Base-by-base conservation (phyloP, 2,329 filamentous ascomycete genomes). In the Lecanicillium sp. region DNA sequence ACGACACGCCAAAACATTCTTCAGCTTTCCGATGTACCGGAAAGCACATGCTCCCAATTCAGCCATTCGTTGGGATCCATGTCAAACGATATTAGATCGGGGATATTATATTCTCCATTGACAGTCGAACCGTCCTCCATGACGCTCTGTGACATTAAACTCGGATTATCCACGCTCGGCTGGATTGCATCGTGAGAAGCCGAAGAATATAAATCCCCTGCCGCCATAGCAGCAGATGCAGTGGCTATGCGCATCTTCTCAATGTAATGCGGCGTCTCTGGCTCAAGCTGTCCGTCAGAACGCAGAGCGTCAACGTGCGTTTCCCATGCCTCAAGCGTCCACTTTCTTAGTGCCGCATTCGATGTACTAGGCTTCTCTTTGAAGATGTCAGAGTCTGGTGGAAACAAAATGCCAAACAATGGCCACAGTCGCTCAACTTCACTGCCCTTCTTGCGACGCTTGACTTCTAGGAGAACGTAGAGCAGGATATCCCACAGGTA, bases 401-500 rank as follows among this genome's bases (percentile, higher is more conserved):
- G 45, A 28, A 52, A 51, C 4, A 52, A 41, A 7, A 31, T 40
- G 1, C 47, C 54, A 13, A 57, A 48, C 25, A 55, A 37, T 18
- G 44, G 19, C 51, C 56, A 58, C 4, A 44, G 29, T 19, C 40
- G 43, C 16, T 56, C 55, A 9, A 57, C 47, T 17, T 57, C 51
- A 9, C 48, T 42, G 1, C 53, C 50, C 11, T 37, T 50, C 43
- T 47, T 50, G 14, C 50, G 48, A 19, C 49, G 47, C 19, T 51
- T 47, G 20, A 44, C 43, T 34, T 53, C 55, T 33, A 57, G 51
- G 17, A 58, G 53, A 35, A 55, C 51, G 37, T 51, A 54, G 4
- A 57, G 48, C 13, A 56, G 42, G 3, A 49, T 50, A 37, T 56
- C 50, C 55, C 56, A 59, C 13, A 58, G 35, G 37, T 51, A 48